Evolutionary conservation across 2,329 filamentous ascomycete genomes (phyloP).

Genomic region (Diaporthe ampelina): DNA sequence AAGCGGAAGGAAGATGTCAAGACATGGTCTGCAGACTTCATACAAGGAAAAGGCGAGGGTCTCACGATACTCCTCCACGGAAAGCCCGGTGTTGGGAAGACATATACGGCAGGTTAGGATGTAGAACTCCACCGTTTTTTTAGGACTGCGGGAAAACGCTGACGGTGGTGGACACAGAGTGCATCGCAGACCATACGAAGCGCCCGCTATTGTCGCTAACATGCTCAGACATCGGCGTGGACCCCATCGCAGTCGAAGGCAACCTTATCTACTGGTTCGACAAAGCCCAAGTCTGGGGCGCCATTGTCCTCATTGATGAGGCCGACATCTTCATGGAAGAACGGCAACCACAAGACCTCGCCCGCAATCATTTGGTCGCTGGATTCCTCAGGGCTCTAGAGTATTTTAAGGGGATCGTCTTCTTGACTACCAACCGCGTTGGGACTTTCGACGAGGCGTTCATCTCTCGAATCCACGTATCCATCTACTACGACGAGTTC

Average conservation of each 20-base stretch:
- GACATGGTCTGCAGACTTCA: conserved; percentile 43
- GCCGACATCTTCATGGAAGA: conserved; percentile 46
- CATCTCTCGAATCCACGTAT: conserved; percentile 51
- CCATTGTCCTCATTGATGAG: conserved; percentile 46
- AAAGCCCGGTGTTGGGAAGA: conserved; percentile 46
- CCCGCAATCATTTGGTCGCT: conserved; percentile 38
- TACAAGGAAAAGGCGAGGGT: conserved; percentile 45
- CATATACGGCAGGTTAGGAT: conserved; percentile 35
- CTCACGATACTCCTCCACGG: conserved; percentile 47
- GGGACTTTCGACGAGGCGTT: conserved; percentile 52
- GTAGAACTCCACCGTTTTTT: no score
- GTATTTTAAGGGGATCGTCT: conserved; percentile 48
- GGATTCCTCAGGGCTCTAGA: conserved; percentile 48
- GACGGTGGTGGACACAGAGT: conserved; percentile 46
- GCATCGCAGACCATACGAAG: conserved; percentile 51
- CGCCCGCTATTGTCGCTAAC: conserved; percentile 44
- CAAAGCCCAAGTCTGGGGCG: conserved; percentile 9
- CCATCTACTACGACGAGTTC: conserved; percentile 48
- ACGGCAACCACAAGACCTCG: not conserved
- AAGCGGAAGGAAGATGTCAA: not conserved
- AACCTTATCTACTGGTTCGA: conserved; percentile 10
- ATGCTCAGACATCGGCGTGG: conserved; percentile 41
- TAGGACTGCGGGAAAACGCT: no score
- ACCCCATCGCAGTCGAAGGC: not conserved
- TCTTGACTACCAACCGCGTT: conserved; percentile 50